These are phyloP conservation scores for Epichloe amarillans DNA, from an alignment of 2,329 filamentous ascomycete genomes.

Conservation along the genomic window DNA sequence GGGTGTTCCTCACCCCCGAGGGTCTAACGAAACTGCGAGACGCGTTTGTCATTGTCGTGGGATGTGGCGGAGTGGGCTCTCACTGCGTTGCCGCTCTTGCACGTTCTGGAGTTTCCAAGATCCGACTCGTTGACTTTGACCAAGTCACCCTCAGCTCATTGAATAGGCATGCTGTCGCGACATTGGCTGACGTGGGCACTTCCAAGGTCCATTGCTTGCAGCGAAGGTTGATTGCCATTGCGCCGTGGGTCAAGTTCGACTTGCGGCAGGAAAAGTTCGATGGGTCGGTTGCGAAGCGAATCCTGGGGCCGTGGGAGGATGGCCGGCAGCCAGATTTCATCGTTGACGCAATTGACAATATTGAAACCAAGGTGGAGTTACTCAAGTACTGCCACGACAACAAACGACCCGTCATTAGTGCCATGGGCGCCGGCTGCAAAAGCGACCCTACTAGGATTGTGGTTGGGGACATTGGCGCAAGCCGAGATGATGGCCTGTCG, in stretches of 20 bases:
- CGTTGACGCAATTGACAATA: constrained; percentile 98
- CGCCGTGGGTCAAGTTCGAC: constrained; percentile 87
- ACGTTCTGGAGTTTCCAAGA: constrained; percentile 74
- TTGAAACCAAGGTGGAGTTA: constrained; percentile 86
- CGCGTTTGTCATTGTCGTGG: constrained; percentile 79
- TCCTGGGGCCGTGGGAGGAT: constrained; percentile 52
- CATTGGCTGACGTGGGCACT: constrained; percentile 81
- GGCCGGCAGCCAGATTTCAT: constrained; percentile 59
- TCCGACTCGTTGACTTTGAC: constrained; percentile 91
- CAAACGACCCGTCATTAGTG: constrained; percentile 70
- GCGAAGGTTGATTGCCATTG: constrained; percentile 68
- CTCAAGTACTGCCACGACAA: constrained; percentile 77
- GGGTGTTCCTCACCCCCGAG: constrained; percentile 74
- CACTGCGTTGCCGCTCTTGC: constrained; percentile 79
- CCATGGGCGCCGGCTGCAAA: constrained; percentile 95
- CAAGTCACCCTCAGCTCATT: constrained; percentile 90
- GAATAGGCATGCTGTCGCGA: constrained; percentile 92
- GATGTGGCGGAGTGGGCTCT: constrained; percentile 87
- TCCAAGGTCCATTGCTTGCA: constrained; percentile 81
- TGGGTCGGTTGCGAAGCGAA: constrained; percentile 45
- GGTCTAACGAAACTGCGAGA: constrained; percentile 68
- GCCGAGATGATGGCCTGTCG: constrained; percentile 79
- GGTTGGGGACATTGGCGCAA: constrained; percentile 81
- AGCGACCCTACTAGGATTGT: constrained; percentile 71
- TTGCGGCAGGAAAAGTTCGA: constrained; percentile 74